These are phyloP conservation scores for Austroboletus festivus DNA, from an alignment of 768 basidiomycete species.

Conservation along the genomic window DNA sequence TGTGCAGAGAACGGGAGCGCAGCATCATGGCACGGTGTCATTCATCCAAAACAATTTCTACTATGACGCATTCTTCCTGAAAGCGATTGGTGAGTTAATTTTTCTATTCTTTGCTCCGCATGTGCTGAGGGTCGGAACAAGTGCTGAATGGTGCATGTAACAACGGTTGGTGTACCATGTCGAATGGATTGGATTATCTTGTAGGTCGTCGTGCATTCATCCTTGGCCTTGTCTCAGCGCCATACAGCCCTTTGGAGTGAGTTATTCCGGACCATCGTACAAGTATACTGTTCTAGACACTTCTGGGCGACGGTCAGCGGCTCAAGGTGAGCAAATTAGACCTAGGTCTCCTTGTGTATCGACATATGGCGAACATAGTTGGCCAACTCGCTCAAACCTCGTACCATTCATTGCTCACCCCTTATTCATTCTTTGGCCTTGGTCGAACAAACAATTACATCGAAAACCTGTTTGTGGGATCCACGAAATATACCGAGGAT, in stretches of 20 bases:
- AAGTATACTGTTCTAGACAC: slow-evolving; percentile 97
- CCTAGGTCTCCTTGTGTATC: too few relatives aligned
- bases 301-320: slow-evolving; percentile 80
- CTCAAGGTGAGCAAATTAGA: slow-evolving; percentile 62
- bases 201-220: slow-evolving; percentile 45
- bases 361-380: too few relatives aligned
- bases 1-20: slow-evolving; percentile 75
- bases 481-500: slow-evolving; percentile 65
- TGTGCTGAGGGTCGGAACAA: slow-evolving; percentile 27
- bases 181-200: slow-evolving; percentile 67
- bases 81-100: slow-evolving; percentile 74
- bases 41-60: slow-evolving; percentile 98
- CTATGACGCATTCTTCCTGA: slow-evolving; percentile 98
- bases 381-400: slow-evolving; percentile 91
- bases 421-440: slow-evolving; percentile 94
- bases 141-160: slow-evolving; percentile 93
- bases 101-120: neutral
- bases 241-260: slow-evolving; percentile 84
- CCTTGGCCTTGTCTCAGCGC: slow-evolving; percentile 3
- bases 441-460: slow-evolving; percentile 99
- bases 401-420: slow-evolving; percentile 86
- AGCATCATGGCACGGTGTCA: slow-evolving; percentile 57
- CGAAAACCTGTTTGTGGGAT: slow-evolving; percentile 96
- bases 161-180: slow-evolving; percentile 69
- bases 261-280: slow-evolving; percentile 91